Evolutionary conservation across 2,329 filamentous ascomycete genomes (phyloP).

Genomic region (Metarhizium guizhouense): DNA sequence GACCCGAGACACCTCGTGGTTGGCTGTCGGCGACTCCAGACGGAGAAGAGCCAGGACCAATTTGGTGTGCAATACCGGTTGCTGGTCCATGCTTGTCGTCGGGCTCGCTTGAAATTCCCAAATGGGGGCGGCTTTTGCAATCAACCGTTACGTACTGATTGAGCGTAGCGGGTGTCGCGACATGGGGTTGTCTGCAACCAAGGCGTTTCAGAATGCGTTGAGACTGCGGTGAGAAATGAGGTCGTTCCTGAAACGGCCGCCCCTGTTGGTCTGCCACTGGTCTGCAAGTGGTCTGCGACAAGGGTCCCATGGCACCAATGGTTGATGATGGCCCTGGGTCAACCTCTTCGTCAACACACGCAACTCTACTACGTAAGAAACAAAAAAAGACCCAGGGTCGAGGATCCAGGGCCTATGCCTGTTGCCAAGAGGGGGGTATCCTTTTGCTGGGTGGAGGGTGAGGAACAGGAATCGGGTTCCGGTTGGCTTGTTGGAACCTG

Average conservation of each 20-base stretch:
- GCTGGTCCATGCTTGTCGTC: slow-evolving; percentile 1
- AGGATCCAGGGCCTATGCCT: neutral
- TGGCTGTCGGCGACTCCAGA: slow-evolving; percentile 11
- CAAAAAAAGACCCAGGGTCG: neutral
- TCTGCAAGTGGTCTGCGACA: slow-evolving; percentile 7
- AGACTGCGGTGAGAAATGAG: slow-evolving; percentile 18
- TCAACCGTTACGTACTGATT: neutral
- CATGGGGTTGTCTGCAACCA: slow-evolving; percentile 7
- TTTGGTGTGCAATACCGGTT: neutral
- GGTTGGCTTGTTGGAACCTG: neutral
- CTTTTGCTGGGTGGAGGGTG: slow-evolving; percentile 4
- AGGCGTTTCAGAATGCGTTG: slow-evolving; percentile 19
- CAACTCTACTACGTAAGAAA: neutral
- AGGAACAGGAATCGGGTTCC: neutral
- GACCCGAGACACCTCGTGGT: slow-evolving; percentile 7
- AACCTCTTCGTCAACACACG: slow-evolving; percentile 2
- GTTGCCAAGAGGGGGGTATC: neutral
- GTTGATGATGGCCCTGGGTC: neutral
- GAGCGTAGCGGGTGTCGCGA: slow-evolving; percentile 4
- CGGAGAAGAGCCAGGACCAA: slow-evolving; percentile 2
- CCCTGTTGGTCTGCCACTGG: slow-evolving; percentile 1
- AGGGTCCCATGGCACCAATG: slow-evolving; percentile 5
- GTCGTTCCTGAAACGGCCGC: slow-evolving; percentile 20
- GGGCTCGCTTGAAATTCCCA: neutral
- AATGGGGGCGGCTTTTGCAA: slow-evolving; percentile 1